Percentiles rank a stretch among this genome's conserved stretches.
Evolutionary conservation across 1,139 yeast genomes (phyloP).

Genomic region (Pichiaceae sp.): DNA sequence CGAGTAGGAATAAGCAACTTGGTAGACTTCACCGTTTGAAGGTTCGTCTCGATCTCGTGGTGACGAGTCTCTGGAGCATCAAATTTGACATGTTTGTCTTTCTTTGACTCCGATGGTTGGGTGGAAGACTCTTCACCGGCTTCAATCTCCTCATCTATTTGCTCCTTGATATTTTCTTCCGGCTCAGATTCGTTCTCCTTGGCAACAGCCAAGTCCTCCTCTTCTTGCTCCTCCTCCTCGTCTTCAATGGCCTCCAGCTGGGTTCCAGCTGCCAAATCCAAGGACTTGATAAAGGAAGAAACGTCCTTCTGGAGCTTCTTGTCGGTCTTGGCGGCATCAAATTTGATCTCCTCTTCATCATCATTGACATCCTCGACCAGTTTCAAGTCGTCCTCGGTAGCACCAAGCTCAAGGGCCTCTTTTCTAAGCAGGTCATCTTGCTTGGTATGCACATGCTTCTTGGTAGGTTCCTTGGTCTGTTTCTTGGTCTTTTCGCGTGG

Average conservation of each 20-base stretch:
- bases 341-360: slow-evolving; percentile 60
- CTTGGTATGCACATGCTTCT: slow-evolving; percentile 26
- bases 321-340: slow-evolving; percentile 36
- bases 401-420: slow-evolving; percentile 68
- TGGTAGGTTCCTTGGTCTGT: slow-evolving; percentile 11
- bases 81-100: slow-evolving; percentile 22
- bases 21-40: slow-evolving; percentile 48
- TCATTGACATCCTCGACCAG: slow-evolving; percentile 45
- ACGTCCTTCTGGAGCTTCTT: slow-evolving; percentile 49
- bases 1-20: slow-evolving; percentile 55
- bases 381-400: slow-evolving; percentile 56
- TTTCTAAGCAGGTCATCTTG: slow-evolving; percentile 43
- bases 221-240: slow-evolving; percentile 6
- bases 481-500: slow-evolving; percentile 22
- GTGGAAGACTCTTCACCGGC: slow-evolving; percentile 23
- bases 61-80: slow-evolving; percentile 14
- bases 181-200: slow-evolving; percentile 24
- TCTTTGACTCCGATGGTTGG: slow-evolving; percentile 24
- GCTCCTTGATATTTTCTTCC: slow-evolving; percentile 20
- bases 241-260: slow-evolving; percentile 15
- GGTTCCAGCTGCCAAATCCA: slow-evolving; percentile 46
- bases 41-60: slow-evolving; percentile 38
- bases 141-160: slow-evolving; percentile 18
- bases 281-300: slow-evolving; percentile 53
- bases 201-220: slow-evolving; percentile 10